These are phyloP conservation scores for Wickerhamiella kurtzmanii DNA, from an alignment of 805 yeast species.

Conservation along the genomic window DNA sequence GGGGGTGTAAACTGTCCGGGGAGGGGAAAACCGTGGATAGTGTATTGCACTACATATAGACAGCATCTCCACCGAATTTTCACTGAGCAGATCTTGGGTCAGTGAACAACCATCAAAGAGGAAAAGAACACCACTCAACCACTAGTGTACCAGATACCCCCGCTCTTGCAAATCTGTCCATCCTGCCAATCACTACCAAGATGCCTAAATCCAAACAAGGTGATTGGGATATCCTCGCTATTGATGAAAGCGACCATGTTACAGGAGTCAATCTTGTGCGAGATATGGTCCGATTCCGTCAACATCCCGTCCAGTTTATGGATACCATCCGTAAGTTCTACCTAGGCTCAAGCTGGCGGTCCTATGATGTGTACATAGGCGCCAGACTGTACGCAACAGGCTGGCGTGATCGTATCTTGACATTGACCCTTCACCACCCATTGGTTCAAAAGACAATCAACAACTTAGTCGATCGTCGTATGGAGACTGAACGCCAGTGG, in stretches of 20 bases:
- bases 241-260: neutral
- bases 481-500: slow-evolving; percentile 22
- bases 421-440: slow-evolving; percentile 23
- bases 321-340: slow-evolving; percentile 22
- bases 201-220: neutral
- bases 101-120: no score
- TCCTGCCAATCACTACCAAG: neutral
- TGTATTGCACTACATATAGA: no score
- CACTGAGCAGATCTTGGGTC: no score
- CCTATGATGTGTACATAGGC: slow-evolving; percentile 28
- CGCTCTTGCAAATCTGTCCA: no score
- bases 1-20: neutral
- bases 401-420: slow-evolving; percentile 21
- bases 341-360: slow-evolving; percentile 27
- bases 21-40: no score
- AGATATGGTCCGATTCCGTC: slow-evolving; percentile 24
- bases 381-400: slow-evolving; percentile 22
- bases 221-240: slow-evolving; percentile 4
- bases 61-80: no score
- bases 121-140: no score
- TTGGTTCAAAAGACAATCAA: slow-evolving; percentile 22
- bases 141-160: no score
- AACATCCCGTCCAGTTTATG: slow-evolving; percentile 25
- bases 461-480: slow-evolving; percentile 22
- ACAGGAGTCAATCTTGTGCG: slow-evolving; percentile 8